These are phyloP conservation scores for Fusarium verrucosum DNA, from an alignment of 2,329 filamentous ascomycete genomes.

Conservation along the genomic window DNA sequence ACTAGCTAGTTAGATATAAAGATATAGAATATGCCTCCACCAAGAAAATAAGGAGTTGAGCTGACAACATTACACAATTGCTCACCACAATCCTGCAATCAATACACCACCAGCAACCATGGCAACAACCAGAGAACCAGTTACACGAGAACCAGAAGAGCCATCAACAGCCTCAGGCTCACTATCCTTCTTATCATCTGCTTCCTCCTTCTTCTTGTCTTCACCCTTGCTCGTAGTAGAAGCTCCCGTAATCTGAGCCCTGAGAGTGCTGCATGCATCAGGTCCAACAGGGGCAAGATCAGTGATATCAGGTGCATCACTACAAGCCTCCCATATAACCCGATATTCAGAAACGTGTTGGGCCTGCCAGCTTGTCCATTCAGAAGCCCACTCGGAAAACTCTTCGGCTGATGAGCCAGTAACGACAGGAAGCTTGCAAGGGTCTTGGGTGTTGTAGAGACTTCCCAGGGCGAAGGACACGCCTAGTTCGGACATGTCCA, in stretches of 20 bases:
- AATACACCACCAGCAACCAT: neutral
- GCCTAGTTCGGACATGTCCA: neutral
- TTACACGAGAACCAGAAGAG: neutral
- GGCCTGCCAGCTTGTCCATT: constrained; percentile 6
- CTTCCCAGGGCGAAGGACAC: constrained; percentile 5
- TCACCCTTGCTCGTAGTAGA: no score
- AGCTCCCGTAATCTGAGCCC: constrained; percentile 5
- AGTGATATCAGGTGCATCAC: neutral
- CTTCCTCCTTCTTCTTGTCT: neutral
- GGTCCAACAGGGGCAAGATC: neutral
- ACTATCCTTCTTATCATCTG: fast-evolving
- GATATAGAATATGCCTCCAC: no score
- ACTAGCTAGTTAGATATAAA: no score
- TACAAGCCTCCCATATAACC: neutral
- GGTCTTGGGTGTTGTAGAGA: neutral
- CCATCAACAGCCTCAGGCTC: neutral
- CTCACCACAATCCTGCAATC: neutral
- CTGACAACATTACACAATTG: no score
- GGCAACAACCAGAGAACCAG: neutral
- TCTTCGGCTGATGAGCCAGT: neutral
- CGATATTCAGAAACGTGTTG: neutral
- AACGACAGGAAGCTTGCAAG: neutral
- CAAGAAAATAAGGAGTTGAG: no score
- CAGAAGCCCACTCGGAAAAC: neutral
- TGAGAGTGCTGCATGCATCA: constrained; percentile 10